Base-by-base conservation (phyloP, 2,329 filamentous ascomycete species). In the Rhynchosporium graminicola region DNA sequence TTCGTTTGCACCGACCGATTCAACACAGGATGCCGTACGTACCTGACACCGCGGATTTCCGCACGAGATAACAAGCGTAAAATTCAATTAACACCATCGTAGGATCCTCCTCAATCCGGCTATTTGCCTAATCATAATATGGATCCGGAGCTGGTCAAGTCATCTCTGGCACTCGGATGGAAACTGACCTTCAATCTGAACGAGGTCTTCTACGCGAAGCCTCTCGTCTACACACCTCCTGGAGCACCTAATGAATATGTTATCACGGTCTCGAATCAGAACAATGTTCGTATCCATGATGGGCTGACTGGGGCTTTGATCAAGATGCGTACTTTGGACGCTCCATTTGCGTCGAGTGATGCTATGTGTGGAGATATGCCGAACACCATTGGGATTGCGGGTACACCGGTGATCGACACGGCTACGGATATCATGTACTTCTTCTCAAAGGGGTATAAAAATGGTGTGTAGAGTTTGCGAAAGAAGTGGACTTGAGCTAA, bases 221-320 rank as follows among this genome's bases (percentile, higher is more conserved):
- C 80, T 13, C 70, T 83, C 15, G 77, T 81, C 4, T 83, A 83
- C 72, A 86, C 84, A 1, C 77, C 80, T 9, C 75, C 76, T 42
- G 76, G 77, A 15, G 72, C 71, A 3, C 76, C 76, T 4, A 82
- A 85, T 45, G 61, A 65, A 72, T 82, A 80, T 60, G 77, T 86
- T 48, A 85, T 81, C 67, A 72, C 83, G 8, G 79, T 83, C 1
- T 85, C 83, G 0, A 82, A 82, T 0, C 81, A 83, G 69, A 86
- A 85, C 71, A 83, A 82, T 51, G 73, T 85, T 12, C 83, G 84
- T 70, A 83, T 83, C 59, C 71, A 85, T 40, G 76, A 85, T 67
- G 81, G 81, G 0, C 80, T 80, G 68, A 83, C 81, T 0, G 83
- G 83, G n/a, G 76, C 73, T 3, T 80, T 85, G 26, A 65, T 85